phyloP scores from a whole-genome alignment of 257 asterid species.

The Nicotiana benthamiana region DNA sequence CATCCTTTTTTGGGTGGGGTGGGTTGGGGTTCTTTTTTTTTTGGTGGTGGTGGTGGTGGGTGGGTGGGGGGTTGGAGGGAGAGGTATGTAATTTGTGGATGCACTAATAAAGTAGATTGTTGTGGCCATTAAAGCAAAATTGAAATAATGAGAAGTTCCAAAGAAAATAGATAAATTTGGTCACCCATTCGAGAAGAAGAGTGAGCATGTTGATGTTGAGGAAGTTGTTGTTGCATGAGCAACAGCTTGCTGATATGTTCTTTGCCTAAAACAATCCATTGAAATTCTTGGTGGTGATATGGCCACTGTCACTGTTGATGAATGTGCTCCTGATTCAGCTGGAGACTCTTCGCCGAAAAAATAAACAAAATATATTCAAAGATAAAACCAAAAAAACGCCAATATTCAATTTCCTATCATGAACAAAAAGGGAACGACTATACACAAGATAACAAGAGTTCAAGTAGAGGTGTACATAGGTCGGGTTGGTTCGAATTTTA shows the following conservation, averaged over 20 bases:
- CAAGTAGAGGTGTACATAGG: too few species aligned
- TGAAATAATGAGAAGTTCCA: neutral
- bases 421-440: too few species aligned
- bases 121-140: neutral
- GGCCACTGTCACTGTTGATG: constrained; percentile 69
- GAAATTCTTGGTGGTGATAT: constrained; percentile 76
- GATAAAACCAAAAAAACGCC: neutral
- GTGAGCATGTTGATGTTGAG: constrained; percentile 18
- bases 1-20: neutral
- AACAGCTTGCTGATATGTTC: constrained; percentile 29
- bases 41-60: too few species aligned
- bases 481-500: too few species aligned
- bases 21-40: too few species aligned
- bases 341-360: constrained; percentile 45
- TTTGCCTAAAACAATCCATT: constrained; percentile 53
- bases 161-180: neutral
- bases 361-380: neutral
- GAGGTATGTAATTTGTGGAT: neutral
- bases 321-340: constrained; percentile 62
- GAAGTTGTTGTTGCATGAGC: constrained; percentile 29
- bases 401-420: neutral
- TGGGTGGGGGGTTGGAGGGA: too few species aligned
- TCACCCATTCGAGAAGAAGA: constrained; percentile 45
- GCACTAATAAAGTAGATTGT: neutral
- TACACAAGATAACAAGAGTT: neutral